phyloP scores from a whole-genome alignment of 192 early-diverging fungal genomes.

The Linnemannia hyalina region DNA sequence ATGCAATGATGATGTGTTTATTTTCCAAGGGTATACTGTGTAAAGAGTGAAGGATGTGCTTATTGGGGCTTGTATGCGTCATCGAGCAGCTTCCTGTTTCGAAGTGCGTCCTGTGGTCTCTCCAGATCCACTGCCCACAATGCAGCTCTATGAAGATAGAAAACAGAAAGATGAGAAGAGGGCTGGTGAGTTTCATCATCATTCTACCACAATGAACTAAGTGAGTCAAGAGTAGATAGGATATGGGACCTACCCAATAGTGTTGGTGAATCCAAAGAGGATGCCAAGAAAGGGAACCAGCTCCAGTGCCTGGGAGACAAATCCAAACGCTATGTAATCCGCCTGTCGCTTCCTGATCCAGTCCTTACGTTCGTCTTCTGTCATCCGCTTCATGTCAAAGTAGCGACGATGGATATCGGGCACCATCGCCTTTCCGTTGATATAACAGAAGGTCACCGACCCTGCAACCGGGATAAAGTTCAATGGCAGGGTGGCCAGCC shows the following conservation, averaged over 20 bases:
- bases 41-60: not conserved
- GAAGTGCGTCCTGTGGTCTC: conserved; percentile 20
- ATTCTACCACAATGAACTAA: not conserved
- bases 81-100: conserved; percentile 19
- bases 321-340: conserved; percentile 26
- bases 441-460: conserved; percentile 32
- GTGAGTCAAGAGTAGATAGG: not conserved
- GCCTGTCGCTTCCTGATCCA: conserved; percentile 25
- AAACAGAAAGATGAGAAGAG: not conserved
- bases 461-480: conserved; percentile 37
- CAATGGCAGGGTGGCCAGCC: conserved; percentile 37
- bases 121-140: conserved; percentile 37
- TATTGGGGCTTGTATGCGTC: conserved; percentile 11
- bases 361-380: conserved; percentile 15
- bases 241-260: conserved; percentile 24
- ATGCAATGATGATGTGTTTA: too few relatives aligned
- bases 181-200: not conserved
- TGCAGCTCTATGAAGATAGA: conserved; percentile 7
- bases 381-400: conserved; percentile 39
- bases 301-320: conserved; percentile 34
- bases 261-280: conserved; percentile 42
- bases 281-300: conserved; percentile 32
- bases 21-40: not conserved
- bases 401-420: conserved; percentile 33
- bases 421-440: conserved; percentile 29